Evolutionary conservation across 192 early-diverging fungal genomes (phyloP).

Genomic region (Dimargaris xerosporica): DNA sequence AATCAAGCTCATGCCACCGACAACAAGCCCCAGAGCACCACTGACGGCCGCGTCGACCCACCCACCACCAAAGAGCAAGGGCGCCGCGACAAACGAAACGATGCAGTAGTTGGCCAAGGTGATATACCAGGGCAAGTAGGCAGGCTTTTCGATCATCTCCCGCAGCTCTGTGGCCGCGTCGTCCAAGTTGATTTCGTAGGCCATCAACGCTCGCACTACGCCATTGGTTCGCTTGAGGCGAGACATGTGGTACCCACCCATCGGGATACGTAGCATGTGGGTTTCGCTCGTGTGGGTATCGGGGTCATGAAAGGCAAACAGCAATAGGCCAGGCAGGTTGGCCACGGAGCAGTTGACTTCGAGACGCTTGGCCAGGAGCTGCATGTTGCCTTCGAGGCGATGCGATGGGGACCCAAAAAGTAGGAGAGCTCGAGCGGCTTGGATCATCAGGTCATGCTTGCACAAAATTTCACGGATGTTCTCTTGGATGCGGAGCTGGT

Average conservation of each 20-base stretch:
- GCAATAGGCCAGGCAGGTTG: conserved; percentile 53
- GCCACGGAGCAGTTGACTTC: conserved; percentile 49
- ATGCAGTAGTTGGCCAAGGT: conserved; percentile 37
- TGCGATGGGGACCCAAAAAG: conserved; percentile 52
- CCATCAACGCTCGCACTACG: conserved; percentile 43
- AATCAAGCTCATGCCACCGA: conserved; percentile 42
- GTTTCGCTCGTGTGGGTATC: conserved; percentile 61
- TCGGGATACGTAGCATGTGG: conserved; percentile 41
- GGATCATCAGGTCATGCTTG: conserved; percentile 45
- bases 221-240: conserved; percentile 45
- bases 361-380: conserved; percentile 39
- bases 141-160: conserved; percentile 34
- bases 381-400: conserved; percentile 46
- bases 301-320: conserved; percentile 53
- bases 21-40: conserved; percentile 30
- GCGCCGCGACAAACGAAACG: conserved; percentile 39
- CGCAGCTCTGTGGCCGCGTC: conserved; percentile 48
- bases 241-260: conserved; percentile 48
- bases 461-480: conserved; percentile 51
- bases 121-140: conserved; percentile 40
- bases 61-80: conserved; percentile 51
- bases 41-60: conserved; percentile 49
- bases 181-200: conserved; percentile 40
- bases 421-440: conserved; percentile 48
- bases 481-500: conserved; percentile 7